Evolutionary conservation across 2,329 filamentous ascomycete genomes (phyloP).

Genomic region (Hypoxylon rubiginosum): DNA sequence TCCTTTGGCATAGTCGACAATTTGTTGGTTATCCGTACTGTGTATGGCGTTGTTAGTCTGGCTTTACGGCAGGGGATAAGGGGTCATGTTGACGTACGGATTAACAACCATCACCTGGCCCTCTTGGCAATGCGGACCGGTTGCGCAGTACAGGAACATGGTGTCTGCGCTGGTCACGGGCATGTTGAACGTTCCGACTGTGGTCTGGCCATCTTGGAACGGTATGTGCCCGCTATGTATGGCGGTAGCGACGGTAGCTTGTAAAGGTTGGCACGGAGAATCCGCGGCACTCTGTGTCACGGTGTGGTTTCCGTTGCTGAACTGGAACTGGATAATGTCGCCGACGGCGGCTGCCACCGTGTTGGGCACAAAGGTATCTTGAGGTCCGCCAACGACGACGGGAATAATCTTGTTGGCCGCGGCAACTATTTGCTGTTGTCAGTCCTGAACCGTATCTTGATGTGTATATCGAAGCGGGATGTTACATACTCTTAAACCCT

Average conservation of each 20-base stretch:
- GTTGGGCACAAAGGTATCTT: slow-evolving; percentile 57
- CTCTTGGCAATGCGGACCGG: slow-evolving; percentile 61
- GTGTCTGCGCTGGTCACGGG: slow-evolving; percentile 59
- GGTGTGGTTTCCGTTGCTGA: slow-evolving; percentile 60
- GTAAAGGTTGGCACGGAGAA: slow-evolving; percentile 56
- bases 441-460: not conserved
- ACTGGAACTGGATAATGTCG: slow-evolving; percentile 60
- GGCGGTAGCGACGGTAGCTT: slow-evolving; percentile 50
- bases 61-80: slow-evolving; percentile 4
- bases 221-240: slow-evolving; percentile 60
- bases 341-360: slow-evolving; percentile 52
- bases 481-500: slow-evolving; percentile 27
- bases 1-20: slow-evolving; percentile 49
- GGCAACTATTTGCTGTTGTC: slow-evolving; percentile 25
- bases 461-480: not conserved
- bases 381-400: slow-evolving; percentile 56
- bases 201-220: slow-evolving; percentile 53
- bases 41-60: slow-evolving; percentile 12
- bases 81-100: slow-evolving; percentile 51
- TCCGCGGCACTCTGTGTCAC: slow-evolving; percentile 57
- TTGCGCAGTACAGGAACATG: slow-evolving; percentile 66
- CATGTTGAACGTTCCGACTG: slow-evolving; percentile 62
- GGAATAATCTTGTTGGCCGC: slow-evolving; percentile 48
- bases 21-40: slow-evolving; percentile 48
- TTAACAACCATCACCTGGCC: slow-evolving; percentile 68